Percentiles rank a stretch among this genome's conserved stretches.
These are phyloP conservation scores for Aspergillus brunneoviolaceus DNA, from an alignment of 2,329 filamentous ascomycete genomes.

Conservation along the genomic window DNA sequence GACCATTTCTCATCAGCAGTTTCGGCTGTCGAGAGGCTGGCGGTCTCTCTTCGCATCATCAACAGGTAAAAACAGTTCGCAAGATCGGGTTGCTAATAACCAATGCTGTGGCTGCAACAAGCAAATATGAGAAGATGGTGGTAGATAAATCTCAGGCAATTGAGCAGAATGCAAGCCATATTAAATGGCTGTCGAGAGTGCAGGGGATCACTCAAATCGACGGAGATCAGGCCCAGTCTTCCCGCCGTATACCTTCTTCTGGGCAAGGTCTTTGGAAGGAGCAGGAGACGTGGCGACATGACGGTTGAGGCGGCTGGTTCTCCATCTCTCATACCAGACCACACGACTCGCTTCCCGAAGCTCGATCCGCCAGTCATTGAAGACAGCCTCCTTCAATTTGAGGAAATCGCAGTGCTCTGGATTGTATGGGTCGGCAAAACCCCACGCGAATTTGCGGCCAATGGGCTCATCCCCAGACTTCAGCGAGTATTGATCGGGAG, in stretches of 20 bases:
- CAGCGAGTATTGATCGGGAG: slow-evolving; percentile 75
- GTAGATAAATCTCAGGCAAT: not conserved
- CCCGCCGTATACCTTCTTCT: slow-evolving; percentile 29
- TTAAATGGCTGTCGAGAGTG: not conserved
- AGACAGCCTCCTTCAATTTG: slow-evolving; percentile 85
- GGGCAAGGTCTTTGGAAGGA: slow-evolving; percentile 4
- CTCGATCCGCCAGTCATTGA: slow-evolving; percentile 88
- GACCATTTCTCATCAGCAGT: slow-evolving; percentile 12
- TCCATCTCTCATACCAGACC: slow-evolving; percentile 94
- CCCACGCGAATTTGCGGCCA: slow-evolving; percentile 92
- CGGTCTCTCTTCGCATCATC: no score
- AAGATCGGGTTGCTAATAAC: not conserved
- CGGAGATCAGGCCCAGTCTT: slow-evolving; percentile 29
- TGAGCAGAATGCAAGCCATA: not conserved
- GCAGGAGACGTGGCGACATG: slow-evolving; percentile 23
- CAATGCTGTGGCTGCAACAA: not conserved
- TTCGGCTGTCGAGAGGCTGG: not conserved
- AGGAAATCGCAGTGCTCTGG: slow-evolving; percentile 90
- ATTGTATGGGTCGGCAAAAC: slow-evolving; percentile 91
- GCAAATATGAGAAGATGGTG: not conserved
- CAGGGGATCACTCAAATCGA: slow-evolving; percentile 12
- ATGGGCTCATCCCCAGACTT: slow-evolving; percentile 57
- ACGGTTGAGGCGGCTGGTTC: slow-evolving; percentile 57
- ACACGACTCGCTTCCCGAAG: slow-evolving; percentile 86
- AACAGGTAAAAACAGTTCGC: not conserved